phyloP scores from a whole-genome alignment of 2,329 filamentous ascomycete genomes.

The Hypoxylon sp. region DNA sequence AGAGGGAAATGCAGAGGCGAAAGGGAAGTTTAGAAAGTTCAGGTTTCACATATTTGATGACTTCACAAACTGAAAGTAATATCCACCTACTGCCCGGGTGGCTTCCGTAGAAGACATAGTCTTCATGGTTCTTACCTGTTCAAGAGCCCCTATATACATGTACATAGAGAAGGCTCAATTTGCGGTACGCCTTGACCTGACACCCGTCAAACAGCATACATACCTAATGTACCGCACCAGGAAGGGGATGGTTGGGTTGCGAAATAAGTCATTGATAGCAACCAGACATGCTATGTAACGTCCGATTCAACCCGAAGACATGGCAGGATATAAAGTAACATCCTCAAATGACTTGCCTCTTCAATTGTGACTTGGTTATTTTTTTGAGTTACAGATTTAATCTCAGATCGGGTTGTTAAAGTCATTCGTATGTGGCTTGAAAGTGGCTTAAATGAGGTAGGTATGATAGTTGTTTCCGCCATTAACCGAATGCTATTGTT shows the following conservation, averaged over 20 bases:
- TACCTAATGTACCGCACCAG: neutral
- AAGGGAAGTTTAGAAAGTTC: conserved; percentile 3
- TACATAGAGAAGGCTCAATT: neutral
- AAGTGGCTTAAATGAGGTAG: conserved; percentile 7
- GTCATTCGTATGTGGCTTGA: conserved; percentile 6
- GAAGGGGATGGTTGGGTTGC: neutral
- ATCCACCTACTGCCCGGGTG: neutral
- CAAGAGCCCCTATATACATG: neutral
- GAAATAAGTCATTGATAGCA: no score
- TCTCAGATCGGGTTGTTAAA: neutral
- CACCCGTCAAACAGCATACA: no score
- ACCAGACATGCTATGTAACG: no score
- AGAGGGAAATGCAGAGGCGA: conserved; percentile 3
- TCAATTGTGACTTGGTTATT: neutral
- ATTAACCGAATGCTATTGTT: conserved; percentile 24
- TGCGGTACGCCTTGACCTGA: neutral
- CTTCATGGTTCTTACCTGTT: neutral
- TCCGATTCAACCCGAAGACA: neutral
- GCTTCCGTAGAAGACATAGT: neutral
- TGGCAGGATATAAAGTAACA: neutral
- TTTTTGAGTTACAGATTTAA: neutral
- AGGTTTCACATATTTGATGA: neutral
- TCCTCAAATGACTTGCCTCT: neutral
- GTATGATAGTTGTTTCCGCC: neutral
- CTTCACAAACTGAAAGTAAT: neutral